Evolutionary conservation across 2,329 filamentous ascomycete genomes (phyloP), one percentile per base, ranked within the genome.

Genomic region (Xylogone sp.): DNA sequence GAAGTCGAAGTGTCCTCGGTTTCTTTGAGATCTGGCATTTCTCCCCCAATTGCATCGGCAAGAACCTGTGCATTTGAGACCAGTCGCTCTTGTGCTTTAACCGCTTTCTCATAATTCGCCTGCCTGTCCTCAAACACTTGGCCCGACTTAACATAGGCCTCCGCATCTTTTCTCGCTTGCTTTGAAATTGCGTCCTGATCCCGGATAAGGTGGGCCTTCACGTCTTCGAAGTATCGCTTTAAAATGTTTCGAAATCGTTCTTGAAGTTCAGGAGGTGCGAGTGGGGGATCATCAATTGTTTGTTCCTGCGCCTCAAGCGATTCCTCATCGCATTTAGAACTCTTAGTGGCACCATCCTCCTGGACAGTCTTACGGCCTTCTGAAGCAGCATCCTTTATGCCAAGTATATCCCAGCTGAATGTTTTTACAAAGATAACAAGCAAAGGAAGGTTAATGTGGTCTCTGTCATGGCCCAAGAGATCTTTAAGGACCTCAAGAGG

Each of bases 61-160:
- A 99, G 78, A 18, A 92, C 82, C 66, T 99, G 95, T 0, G 93
- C 91, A 68, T 96, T 97, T 20, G 90, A 76, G 21, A 96, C 78
- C 2, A 99, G 79, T 58, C 92, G 91, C 67, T 99, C 94, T 65
- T 97, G 90, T 1, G 87, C 80, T 69, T 97, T 99, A 51, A 92
- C 77, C 60, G 94, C 88, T 69, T 92, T 97, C 68, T 99, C 95
- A 60, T 95, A 96, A 65, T 92, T 97, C 49, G 91, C 83, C 67
- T 99, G 94, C 47, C 94, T 87, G 65, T 99, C 94, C 67, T 99
- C 94, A 58, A 99, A 97, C 4, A 99, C 93, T 66, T 99, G 94
- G 2, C 94, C 94, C 34, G 94, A 97, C 65, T 97, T 97, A 62
- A 99, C 93, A 63, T 99, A 99, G 5, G 93, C 94, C 69, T 99